phyloP scores from a whole-genome alignment of 768 basidiomycete species.

The Xanthoconium purpureum region DNA sequence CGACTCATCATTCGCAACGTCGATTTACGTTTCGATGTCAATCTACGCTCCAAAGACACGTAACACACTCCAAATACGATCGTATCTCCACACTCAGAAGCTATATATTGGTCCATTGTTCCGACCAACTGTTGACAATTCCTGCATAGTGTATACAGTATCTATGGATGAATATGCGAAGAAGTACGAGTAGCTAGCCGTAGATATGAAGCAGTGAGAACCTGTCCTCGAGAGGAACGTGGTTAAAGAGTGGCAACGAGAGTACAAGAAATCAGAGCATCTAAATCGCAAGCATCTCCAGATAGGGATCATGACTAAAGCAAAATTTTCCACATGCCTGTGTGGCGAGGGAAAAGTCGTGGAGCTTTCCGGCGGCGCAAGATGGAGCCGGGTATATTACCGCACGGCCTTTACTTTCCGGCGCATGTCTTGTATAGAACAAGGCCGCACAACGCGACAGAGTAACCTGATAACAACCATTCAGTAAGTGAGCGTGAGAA shows the following conservation, averaged over 20 bases:
- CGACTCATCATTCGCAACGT: too few species aligned
- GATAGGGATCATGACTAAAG: not conserved
- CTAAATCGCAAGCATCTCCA: not conserved
- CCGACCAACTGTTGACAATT: not conserved
- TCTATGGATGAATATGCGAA: slow-evolving; percentile 11
- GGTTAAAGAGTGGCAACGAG: not conserved
- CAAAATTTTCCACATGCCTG: not conserved
- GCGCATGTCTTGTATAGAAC: slow-evolving; percentile 80
- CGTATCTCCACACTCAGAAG: not conserved
- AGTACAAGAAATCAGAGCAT: not conserved
- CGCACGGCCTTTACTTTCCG: slow-evolving; percentile 41
- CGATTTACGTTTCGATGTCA: too few species aligned
- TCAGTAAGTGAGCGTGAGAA: not conserved
- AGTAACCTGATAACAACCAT: slow-evolving; percentile 59
- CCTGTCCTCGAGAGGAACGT: not conserved
- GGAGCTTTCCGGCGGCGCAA: too few species aligned
- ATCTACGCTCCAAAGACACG: too few species aligned
- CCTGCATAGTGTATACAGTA: slow-evolving; percentile 2
- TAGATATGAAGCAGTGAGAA: not conserved
- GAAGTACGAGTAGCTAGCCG: not conserved
- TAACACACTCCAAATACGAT: too few species aligned
- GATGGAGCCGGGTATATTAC: not conserved
- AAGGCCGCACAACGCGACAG: slow-evolving; percentile 80
- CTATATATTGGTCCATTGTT: too few species aligned
- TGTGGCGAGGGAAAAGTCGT: too few species aligned